Evolutionary conservation across 345 rosid genomes (phyloP).

Genomic region (Lagerstroemia speciosa): DNA sequence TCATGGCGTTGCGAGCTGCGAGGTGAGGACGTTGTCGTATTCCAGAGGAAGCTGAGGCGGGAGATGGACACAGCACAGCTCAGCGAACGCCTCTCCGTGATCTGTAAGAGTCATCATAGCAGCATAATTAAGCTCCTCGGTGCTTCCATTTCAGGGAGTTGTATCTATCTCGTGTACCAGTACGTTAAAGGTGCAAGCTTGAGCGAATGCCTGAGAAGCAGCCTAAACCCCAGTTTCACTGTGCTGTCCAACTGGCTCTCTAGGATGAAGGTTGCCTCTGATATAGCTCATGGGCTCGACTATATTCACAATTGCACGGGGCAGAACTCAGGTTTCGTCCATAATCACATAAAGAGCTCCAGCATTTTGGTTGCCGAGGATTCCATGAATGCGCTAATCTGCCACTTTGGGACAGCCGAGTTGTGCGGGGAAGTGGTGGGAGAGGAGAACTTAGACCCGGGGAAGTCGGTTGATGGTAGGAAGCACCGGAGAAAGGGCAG

Average conservation of each 20-base stretch:
- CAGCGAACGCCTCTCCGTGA: slow-evolving; percentile 17
- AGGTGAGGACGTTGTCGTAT: slow-evolving; percentile 20
- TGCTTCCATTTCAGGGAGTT: slow-evolving; percentile 28
- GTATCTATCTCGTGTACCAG: slow-evolving; percentile 37
- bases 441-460: slow-evolving; percentile 11
- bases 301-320: slow-evolving; percentile 43
- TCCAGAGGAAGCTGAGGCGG: slow-evolving; percentile 32
- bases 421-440: slow-evolving; percentile 32
- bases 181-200: slow-evolving; percentile 32
- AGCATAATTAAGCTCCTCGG: slow-evolving; percentile 40
- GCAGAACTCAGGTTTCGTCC: slow-evolving; percentile 21
- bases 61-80: slow-evolving; percentile 16
- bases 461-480: slow-evolving; percentile 21
- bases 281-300: slow-evolving; percentile 42
- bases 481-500: slow-evolving; percentile 10
- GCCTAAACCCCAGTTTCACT: slow-evolving; percentile 31
- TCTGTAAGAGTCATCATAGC: slow-evolving; percentile 35
- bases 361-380: slow-evolving; percentile 31
- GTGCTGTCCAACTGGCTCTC: slow-evolving; percentile 39
- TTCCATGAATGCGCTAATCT: slow-evolving; percentile 27
- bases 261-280: slow-evolving; percentile 41
- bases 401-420: slow-evolving; percentile 47
- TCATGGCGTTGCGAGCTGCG: slow-evolving; percentile 40
- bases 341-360: slow-evolving; percentile 43
- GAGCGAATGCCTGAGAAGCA: slow-evolving; percentile 36